Base-by-base conservation (phyloP, 2,329 filamentous ascomycete genomes). In the Zymoseptoria passerinii region DNA sequence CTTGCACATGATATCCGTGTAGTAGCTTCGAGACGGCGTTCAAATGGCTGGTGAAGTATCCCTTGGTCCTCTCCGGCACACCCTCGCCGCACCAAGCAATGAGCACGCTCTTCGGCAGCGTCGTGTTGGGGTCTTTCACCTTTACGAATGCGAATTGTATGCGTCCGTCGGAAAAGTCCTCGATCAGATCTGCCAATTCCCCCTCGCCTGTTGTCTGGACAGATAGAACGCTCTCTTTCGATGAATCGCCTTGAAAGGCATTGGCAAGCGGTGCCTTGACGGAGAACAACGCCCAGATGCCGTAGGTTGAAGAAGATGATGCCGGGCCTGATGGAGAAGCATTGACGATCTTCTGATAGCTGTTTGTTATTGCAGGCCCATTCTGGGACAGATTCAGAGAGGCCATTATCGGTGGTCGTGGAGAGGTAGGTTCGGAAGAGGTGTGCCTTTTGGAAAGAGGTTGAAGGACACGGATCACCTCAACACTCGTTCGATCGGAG, bases 51-150 rank as follows among this genome's bases (percentile, higher is more conserved):
- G 90, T 96, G 73, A 99, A 99, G 77, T 97, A 97, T 65, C 94
- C 94, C 77, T 97, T 99, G 61, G 92, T 97, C 69, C 92, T 83
- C 77, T 99, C 94, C n/a, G 94, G 94, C 16, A 99, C 94, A 67
- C 94, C 94, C 71, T 95, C 92, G 65, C 94, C 94, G 74, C 94
- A 99, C 88, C 94, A 99, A 65, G 89, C 92, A 72, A 99, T 90
- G 65, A 99, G 81, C 60, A 95, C 90, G 72, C 86, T 89, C 79
- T 99, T 99, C 53, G 92, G 91, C 16, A 99, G 83, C 20, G 81
- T 79, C 2, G 88, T 90, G 74, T 99, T 99, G 57, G 91, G 89
- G 72, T 99, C 94, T 74, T 92, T 96, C 77, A 99, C 87, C 77
- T 95, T 96, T 69, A 94, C 86, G 70, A 95, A 97, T 28, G 91